Evolutionary conservation across 2,329 filamentous ascomycete genomes (phyloP).

Genomic region (Pseudocercospora vitis): DNA sequence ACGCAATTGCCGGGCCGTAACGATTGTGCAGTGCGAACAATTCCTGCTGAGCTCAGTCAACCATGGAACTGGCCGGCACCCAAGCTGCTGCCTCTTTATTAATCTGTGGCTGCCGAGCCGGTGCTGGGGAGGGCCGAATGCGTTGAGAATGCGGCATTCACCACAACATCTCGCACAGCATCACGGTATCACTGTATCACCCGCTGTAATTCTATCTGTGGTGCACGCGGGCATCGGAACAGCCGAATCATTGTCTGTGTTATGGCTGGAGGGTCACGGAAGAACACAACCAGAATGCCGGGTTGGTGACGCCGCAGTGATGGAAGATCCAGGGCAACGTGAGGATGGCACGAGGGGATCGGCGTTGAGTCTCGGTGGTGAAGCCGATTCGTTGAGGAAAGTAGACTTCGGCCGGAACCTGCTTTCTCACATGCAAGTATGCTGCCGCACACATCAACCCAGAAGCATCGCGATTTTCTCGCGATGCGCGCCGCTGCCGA

Average conservation of each 20-base stretch:
- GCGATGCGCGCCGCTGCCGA: not conserved
- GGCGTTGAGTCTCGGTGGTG: not conserved
- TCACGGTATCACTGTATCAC: not conserved
- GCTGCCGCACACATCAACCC: not conserved
- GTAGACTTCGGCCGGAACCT: not conserved
- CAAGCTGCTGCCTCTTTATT: not conserved
- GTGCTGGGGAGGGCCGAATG: not conserved
- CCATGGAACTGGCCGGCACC: not conserved
- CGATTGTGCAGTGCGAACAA: not conserved
- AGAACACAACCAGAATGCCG: not conserved
- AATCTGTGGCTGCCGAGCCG: conserved; percentile 4
- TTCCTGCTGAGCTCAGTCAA: conserved; percentile 4
- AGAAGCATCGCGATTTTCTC: not conserved
- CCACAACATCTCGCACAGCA: not conserved
- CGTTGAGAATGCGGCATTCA: not conserved
- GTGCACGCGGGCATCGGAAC: not conserved
- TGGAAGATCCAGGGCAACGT: not conserved
- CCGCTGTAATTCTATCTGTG: not conserved
- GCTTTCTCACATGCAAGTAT: not conserved
- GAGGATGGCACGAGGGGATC: not conserved
- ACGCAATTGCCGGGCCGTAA: not conserved
- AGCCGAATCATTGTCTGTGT: not conserved
- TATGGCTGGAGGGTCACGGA: conserved; percentile 2
- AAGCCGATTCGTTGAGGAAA: conserved; percentile 3
- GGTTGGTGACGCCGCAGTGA: not conserved